Base-by-base conservation (phyloP, 257 asterid genomes). In the Penstemon newberryi region DNA sequence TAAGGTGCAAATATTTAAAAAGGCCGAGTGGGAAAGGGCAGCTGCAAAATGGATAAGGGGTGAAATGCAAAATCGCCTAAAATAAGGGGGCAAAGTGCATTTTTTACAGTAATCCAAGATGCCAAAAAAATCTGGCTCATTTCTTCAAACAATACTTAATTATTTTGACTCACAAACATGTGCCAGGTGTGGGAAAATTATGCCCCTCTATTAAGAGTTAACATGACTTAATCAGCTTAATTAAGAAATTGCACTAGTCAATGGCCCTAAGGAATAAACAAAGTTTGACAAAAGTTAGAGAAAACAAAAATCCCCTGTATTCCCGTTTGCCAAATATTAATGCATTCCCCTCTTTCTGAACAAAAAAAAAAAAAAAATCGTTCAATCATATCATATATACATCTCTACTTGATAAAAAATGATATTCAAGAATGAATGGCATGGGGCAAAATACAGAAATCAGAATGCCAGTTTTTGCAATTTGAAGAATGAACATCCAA, bases 401-500 rank as follows among this genome's bases (percentile, higher is more conserved):
- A 47, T 43, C 47, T n/a, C 60, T 40, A 50, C 38, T 6, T 15
- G 4, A 19, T 6, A 15, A 55, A 55, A 18, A 37, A 7, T 7
- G 12, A 2, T 46, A 46, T 3, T 8, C 33, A 54, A 13, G 47
- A 55, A 65, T 73, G 64, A 41, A 15, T 7, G 7, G 33, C 54
- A 50, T 5, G 7, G 66, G 33, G 49, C 4, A 69, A 69, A 7
- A 76, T 19, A n/a, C 70, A 65, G 6, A 66, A 51, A 1, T 71
- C 71, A 7, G 72, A 5, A 10, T 52, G 15, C 67, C 19, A 12
- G 11, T 11, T 43, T 42, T 46, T 79, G 85, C 85, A 85, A 71
- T 84, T 77, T 8, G 82, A 66, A 4, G 80, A 42, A 38, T 58
- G 65, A 8, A 52, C n/a, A 18, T 73, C 78, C 71, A 84, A 38